These are phyloP conservation scores for Irpex sp. DNA, from an alignment of 1,284 basidiomycete species.

Conservation along the genomic window DNA sequence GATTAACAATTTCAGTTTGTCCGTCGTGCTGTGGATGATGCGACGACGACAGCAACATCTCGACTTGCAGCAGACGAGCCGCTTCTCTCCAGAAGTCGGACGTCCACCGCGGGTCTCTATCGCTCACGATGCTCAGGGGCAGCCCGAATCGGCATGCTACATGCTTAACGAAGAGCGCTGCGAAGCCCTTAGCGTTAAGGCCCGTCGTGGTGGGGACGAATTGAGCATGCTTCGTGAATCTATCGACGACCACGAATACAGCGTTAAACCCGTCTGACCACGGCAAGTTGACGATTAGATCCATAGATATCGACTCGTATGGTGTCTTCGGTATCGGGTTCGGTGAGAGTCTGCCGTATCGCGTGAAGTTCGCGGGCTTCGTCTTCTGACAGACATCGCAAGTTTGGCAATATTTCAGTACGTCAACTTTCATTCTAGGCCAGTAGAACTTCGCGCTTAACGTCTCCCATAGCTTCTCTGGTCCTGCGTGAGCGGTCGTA, in stretches of 20 bases:
- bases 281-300: background rate
- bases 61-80: constrained; percentile 9
- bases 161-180: constrained; percentile 16
- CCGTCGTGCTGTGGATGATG: constrained; percentile 19
- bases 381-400: background rate
- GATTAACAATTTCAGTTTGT: constrained; percentile 15
- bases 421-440: too few species aligned
- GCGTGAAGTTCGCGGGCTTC: background rate
- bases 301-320: too few species aligned
- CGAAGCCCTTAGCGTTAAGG: constrained; percentile 11
- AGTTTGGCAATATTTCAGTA: too few species aligned
- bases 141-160: constrained; percentile 17
- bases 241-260: background rate
- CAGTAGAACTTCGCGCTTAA: too few species aligned
- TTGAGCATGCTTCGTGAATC: constrained; percentile 26
- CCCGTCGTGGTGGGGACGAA: constrained; percentile 26
- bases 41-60: constrained; percentile 22
- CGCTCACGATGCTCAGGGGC: constrained; percentile 21
- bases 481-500: too few species aligned
- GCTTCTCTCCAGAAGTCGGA: constrained; percentile 22
- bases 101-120: constrained; percentile 23
- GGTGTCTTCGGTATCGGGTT: background rate
- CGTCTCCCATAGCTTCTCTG: too few species aligned
- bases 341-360: background rate
- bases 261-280: background rate